Percentiles rank a stretch among this genome's conserved stretches.
These are phyloP conservation scores for Lasiodiplodia theobromae DNA, from an alignment of 2,329 filamentous ascomycete genomes.

Conservation along the genomic window DNA sequence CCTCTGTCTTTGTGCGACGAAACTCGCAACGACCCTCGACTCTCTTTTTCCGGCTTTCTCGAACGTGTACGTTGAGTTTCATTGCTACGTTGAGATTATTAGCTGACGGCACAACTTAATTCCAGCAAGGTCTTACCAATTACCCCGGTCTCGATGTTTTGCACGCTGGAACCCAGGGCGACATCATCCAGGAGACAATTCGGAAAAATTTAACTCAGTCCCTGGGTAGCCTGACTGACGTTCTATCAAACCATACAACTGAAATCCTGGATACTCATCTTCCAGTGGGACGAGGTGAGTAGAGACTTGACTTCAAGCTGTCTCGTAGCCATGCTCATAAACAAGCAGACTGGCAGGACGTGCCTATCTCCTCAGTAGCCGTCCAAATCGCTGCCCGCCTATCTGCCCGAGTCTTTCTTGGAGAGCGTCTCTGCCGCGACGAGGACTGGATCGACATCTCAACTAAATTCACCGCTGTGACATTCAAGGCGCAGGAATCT, in stretches of 20 bases:
- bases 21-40: no score
- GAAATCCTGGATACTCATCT: no score
- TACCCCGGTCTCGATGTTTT: background rate
- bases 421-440: conserved; percentile 47
- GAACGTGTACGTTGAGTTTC: no score
- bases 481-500: conserved; percentile 42
- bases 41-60: no score
- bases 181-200: conserved; percentile 14
- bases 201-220: background rate
- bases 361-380: conserved; percentile 36
- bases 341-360: conserved; percentile 30
- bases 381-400: conserved; percentile 48
- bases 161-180: conserved; percentile 4
- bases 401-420: conserved; percentile 51
- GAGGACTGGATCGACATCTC: conserved; percentile 47
- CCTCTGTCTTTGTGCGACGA: no score
- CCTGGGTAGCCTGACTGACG: background rate
- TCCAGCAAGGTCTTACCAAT: no score
- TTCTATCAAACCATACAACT: background rate
- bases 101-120: no score
- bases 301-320: no score
- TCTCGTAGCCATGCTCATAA: background rate
- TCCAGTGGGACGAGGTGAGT: no score
- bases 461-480: conserved; percentile 45
- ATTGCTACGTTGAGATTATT: no score